A percentile compares a stretch with the other conserved stretches of the same genome.
Evolutionary conservation across 805 yeast genomes (phyloP).

Genomic region (Diddensiella transvaalensis): DNA sequence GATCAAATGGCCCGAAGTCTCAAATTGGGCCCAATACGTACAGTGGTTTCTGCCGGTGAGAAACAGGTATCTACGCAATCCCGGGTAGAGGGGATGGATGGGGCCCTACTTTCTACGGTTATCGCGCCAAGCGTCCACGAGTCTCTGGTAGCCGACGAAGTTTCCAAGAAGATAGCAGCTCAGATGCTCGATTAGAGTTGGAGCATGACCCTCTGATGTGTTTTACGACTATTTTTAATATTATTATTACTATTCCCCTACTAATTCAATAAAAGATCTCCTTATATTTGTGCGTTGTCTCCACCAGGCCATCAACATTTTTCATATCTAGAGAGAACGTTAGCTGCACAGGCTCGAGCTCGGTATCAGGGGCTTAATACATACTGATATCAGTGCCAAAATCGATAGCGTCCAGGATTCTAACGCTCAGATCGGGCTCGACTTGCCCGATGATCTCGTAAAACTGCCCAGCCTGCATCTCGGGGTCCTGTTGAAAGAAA

Average conservation of each 20-base stretch:
- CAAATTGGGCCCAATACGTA: constrained; percentile 20
- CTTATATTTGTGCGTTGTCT: constrained; percentile 13
- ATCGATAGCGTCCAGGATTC: constrained; percentile 24
- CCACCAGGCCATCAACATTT: constrained; percentile 13
- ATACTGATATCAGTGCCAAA: constrained; percentile 25
- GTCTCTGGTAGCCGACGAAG: constrained; percentile 17
- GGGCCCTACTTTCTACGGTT: constrained; percentile 14
- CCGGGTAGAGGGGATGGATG: constrained; percentile 8
- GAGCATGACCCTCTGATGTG: neutral
- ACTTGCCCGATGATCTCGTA: constrained; percentile 37
- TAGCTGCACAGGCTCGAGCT: neutral
- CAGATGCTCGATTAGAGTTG: neutral
- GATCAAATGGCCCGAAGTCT: constrained; percentile 18
- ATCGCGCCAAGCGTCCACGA: constrained; percentile 11
- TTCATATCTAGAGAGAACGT: constrained; percentile 7
- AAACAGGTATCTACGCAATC: constrained; percentile 13
- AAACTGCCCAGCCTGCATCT: constrained; percentile 25
- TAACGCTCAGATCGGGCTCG: constrained; percentile 28
- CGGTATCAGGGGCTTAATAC: constrained; percentile 11
- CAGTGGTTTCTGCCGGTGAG: constrained; percentile 11
- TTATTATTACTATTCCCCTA: neutral
- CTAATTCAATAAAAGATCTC: constrained; percentile 14
- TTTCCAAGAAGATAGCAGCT: constrained; percentile 8
- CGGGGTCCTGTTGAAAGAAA: neutral
- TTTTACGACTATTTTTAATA: neutral